Conservation (phyloP, 1,284 basidiomycete genomes). For the Tilletia indica region DNA sequence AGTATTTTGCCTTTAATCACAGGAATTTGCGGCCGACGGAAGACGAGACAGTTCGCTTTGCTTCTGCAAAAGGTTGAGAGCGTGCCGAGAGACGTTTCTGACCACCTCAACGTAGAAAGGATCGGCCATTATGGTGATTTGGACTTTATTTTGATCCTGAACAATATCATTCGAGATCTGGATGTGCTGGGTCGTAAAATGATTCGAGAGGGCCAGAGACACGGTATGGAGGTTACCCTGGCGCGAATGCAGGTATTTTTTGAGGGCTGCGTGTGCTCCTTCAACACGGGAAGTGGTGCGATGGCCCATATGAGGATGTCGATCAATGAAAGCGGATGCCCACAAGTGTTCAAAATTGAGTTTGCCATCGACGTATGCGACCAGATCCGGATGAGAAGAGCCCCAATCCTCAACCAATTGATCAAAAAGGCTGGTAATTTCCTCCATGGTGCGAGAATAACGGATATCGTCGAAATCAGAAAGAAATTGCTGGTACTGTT, state of each 20-base stretch:
- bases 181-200: neutral
- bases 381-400: neutral
- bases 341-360: neutral
- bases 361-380: neutral
- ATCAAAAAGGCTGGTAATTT: neutral
- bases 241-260: neutral
- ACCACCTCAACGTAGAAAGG: neutral
- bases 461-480: conserved; percentile 9
- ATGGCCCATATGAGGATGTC: neutral
- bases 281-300: neutral
- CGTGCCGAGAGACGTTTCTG: neutral
- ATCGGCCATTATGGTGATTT: neutral
- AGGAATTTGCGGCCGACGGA: too few relatives aligned
- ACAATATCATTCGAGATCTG: neutral
- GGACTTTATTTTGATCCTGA: neutral
- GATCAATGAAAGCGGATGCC: neutral
- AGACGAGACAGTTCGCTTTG: conserved; percentile 10
- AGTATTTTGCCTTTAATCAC: too few relatives aligned
- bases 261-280: neutral
- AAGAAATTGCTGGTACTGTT: neutral
- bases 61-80: neutral
- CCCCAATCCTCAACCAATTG: neutral
- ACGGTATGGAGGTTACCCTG: neutral
- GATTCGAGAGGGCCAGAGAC: neutral
- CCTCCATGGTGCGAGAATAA: neutral